Evolutionary conservation across 805 yeast species (phyloP), one percentile per base, ranked within the genome.

Genomic region (Ogataea pini): DNA sequence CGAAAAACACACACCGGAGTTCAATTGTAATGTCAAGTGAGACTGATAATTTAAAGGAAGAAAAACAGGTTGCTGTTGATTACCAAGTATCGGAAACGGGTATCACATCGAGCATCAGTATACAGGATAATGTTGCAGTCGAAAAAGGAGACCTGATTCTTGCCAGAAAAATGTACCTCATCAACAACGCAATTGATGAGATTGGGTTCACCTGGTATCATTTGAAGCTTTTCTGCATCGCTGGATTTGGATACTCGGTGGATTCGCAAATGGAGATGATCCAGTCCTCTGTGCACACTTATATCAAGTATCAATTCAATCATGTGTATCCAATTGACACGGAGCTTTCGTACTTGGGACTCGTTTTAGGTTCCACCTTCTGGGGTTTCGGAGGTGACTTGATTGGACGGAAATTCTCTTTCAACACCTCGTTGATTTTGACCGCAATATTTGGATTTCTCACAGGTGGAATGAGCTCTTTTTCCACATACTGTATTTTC

Each of bases 371-470:
- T 8, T 75, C 79, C 2, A 47, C 73, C n/a, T 64, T 75, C 50
- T 79, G 82, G 82, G 82, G 82, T 6, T 67, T 76, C 46, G 68
- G 72, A 33, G 78, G 77, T n/a, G 82, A 77, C 60, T 57, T 77
- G 31, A 74, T 77, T 36, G 82, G 82, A n/a, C 64, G 82, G 47
- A 71, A 70, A 55, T 52, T 69, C 9, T 79, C 80, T 3, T 77
- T 77, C 64, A 76, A 76, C 54, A 45, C 64, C 5, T 72, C 79
- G 13, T 60, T 79, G 45, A 60, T 78, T 32, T 55, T 76, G n/a
- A 64, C 78, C 14, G 72, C 79, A 2, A 50, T 73, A 3, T 77
- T 78, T 56, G 68, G 75, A 14, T 72, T 78, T 47, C 60, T 77
- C 33, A 67, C 76, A 4, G 83, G 80, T 16, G 78, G 75, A 13